Evolutionary conservation across 2,329 filamentous ascomycete genomes (phyloP), one percentile per base, ranked within the genome.

Genomic region (Teratosphaeria destructans): DNA sequence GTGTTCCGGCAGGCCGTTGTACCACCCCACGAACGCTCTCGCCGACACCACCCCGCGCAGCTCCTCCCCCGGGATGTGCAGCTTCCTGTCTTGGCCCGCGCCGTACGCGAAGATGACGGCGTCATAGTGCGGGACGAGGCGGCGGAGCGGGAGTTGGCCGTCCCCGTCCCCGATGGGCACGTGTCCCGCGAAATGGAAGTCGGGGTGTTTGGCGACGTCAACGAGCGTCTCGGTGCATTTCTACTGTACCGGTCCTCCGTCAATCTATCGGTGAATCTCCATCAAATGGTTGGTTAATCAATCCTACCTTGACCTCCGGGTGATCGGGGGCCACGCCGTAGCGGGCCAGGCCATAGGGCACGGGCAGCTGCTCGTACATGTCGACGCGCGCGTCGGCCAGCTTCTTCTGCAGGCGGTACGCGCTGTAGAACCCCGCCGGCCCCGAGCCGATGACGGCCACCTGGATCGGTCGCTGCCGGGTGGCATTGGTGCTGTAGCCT

Each of bases 291-390:
- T 49, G 49, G 7, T 14, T 35, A 11, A 26, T 23, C 19, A 8
- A 10, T 16, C 47, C 16, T 77, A 94, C 90, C 84, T 99, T 99
- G 66, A 99, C 94, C 77, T 99, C 93, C 0, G 94, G 93, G 75
- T 99, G 94, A 72, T 99, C 94, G 5, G 94, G 94, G n/a, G 94
- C 95, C 60, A 99, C 94, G 8, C 94, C 94, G 70, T 94, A 96
- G 59, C 94, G 82, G 56, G 95, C 92, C 59, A 99, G 81, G 1
- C 94, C 94, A 71, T 90, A 99, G 0, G 94, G 94, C 3, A 95
- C 91, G 0, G 94, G 94, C 47, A 97, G 77, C 32, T 90, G 85
- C 75, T 99, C 94, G 71, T 95, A 99, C 93, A 99, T 97, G 74
- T 97, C 93, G 26, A 99, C 82, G 56, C 83, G 81, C 0, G 87